phyloP scores from a whole-genome alignment of 2,329 filamentous ascomycete genomes.

The Arachnomyces sp. region DNA sequence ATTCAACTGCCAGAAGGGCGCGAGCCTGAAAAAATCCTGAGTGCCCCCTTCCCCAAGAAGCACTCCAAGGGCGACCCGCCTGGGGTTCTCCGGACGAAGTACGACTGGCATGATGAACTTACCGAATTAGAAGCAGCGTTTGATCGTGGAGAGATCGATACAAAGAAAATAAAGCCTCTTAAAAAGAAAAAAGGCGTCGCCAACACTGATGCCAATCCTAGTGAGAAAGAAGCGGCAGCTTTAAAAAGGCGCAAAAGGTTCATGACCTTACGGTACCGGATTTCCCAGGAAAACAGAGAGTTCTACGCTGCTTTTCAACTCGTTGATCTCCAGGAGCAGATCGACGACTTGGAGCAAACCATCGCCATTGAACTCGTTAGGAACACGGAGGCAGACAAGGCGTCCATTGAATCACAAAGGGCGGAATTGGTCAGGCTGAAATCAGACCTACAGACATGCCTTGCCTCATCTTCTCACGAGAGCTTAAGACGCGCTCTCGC shows the following conservation, averaged over 20 bases:
- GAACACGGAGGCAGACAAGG: too few relatives aligned
- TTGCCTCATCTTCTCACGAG: slow-evolving; percentile 24
- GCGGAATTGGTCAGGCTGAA: slow-evolving; percentile 6
- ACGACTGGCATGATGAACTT: slow-evolving; percentile 35
- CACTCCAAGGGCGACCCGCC: slow-evolving; percentile 10
- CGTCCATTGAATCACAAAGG: neutral
- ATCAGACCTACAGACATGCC: slow-evolving; percentile 16
- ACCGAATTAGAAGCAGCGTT: slow-evolving; percentile 29
- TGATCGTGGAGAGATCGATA: slow-evolving; percentile 7
- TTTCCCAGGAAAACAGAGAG: slow-evolving; percentile 22
- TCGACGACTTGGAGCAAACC: slow-evolving; percentile 21
- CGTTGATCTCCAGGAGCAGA: slow-evolving; percentile 13
- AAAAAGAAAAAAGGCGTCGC: neutral
- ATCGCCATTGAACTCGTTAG: slow-evolving; percentile 8
- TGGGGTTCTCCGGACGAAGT: slow-evolving; percentile 30
- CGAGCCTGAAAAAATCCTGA: slow-evolving; percentile 15
- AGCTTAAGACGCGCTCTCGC: slow-evolving; percentile 19
- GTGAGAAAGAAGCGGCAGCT: slow-evolving; percentile 15
- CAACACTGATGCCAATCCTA: slow-evolving; percentile 12
- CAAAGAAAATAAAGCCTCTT: neutral
- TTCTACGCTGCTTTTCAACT: slow-evolving; percentile 12
- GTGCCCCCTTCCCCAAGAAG: slow-evolving; percentile 17
- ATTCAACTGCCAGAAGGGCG: slow-evolving; percentile 25
- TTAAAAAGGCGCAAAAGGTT: neutral
- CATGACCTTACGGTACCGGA: slow-evolving; percentile 7